phyloP scores from a whole-genome alignment of 208 protist species.

The Trypanosoma rangeli region DNA sequence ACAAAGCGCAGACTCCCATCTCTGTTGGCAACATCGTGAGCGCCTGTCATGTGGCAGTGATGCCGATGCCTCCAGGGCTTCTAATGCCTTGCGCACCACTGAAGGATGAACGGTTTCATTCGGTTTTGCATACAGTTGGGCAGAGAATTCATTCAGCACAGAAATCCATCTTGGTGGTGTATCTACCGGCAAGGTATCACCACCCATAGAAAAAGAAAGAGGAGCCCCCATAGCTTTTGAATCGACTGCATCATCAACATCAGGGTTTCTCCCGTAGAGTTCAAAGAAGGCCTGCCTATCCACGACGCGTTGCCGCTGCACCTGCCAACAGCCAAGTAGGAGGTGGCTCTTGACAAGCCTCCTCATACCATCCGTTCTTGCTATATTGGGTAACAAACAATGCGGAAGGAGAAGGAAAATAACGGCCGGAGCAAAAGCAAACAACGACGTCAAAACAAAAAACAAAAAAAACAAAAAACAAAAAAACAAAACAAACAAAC shows the following conservation, averaged over 20 bases:
- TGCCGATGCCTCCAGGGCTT: background rate
- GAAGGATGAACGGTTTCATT: slow-evolving; percentile 4
- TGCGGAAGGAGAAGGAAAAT: background rate
- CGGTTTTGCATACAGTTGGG: slow-evolving; percentile 23
- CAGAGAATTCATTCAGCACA: slow-evolving; percentile 25
- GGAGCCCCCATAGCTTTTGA: background rate
- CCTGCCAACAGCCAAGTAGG: background rate
- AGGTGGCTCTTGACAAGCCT: background rate
- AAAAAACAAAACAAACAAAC: slow-evolving; percentile 19
- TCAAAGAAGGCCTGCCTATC: slow-evolving; percentile 23
- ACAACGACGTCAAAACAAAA: background rate
- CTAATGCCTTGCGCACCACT: slow-evolving; percentile 6
- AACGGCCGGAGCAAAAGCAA: background rate
- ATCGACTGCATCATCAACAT: background rate
- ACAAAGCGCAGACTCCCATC: slow-evolving; percentile 19
- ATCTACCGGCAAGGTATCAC: background rate
- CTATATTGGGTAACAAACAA: background rate
- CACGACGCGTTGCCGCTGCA: background rate
- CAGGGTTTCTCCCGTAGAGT: slow-evolving; percentile 24
- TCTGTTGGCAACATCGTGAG: background rate
- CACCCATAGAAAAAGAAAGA: background rate
- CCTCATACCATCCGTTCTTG: slow-evolving; percentile 4
- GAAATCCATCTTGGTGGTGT: background rate
- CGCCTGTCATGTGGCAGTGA: slow-evolving; percentile 10
- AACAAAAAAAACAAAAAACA: slow-evolving; percentile 10